These are phyloP conservation scores for Mucor sp. DNA, from an alignment of 371 early-diverging fungal species.

Conservation along the genomic window DNA sequence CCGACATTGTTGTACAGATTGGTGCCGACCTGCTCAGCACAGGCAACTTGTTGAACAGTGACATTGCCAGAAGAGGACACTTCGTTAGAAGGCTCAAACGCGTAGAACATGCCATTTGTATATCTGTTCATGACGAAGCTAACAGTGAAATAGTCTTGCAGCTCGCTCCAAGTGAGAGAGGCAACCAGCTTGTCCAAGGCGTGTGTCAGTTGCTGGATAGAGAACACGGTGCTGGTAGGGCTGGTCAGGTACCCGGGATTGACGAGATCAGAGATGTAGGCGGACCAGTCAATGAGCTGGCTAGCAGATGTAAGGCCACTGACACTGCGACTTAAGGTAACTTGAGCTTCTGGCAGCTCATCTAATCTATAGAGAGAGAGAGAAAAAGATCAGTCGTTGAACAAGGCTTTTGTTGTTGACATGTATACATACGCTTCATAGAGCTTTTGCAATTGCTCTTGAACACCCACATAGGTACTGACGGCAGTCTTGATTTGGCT, in stretches of 20 bases:
- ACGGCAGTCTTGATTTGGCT: background rate
- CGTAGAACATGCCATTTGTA: background rate
- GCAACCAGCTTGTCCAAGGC: background rate
- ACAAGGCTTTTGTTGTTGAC: background rate
- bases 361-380: background rate
- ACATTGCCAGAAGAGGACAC: background rate
- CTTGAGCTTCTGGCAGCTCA: background rate
- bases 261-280: background rate
- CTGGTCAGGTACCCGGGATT: background rate
- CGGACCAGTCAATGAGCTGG: background rate
- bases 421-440: background rate
- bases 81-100: background rate
- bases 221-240: background rate
- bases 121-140: background rate
- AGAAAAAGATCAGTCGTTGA: background rate
- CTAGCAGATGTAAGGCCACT: background rate
- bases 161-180: background rate
- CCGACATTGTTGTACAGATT: background rate
- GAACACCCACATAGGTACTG: background rate
- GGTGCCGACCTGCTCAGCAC: background rate
- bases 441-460: background rate
- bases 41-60: background rate
- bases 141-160: background rate
- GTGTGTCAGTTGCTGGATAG: background rate
- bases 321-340: background rate